Evolutionary conservation across 2,329 filamentous ascomycete species (phyloP).

Genomic region (Aspergillus aculeatinus): DNA sequence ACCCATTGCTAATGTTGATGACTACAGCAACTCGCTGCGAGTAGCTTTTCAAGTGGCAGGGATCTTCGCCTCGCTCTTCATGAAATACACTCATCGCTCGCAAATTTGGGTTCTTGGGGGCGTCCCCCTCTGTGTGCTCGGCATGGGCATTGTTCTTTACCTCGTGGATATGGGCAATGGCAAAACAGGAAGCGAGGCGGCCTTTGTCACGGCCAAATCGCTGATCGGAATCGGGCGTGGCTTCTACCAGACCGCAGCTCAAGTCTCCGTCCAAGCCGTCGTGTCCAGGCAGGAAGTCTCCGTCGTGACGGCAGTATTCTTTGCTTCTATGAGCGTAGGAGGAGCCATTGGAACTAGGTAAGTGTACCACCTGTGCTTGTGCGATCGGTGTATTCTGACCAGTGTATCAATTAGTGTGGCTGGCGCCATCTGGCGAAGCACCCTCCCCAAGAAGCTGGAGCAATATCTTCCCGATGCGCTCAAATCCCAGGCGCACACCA

Average conservation of each 20-base stretch:
- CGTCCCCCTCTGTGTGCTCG: constrained; percentile 37
- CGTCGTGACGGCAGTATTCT: constrained; percentile 39
- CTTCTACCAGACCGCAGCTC: constrained; percentile 35
- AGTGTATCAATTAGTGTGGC: constrained; percentile 23
- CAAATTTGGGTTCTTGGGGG: constrained; percentile 35
- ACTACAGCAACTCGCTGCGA: constrained; percentile 29
- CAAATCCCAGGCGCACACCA: constrained; percentile 18
- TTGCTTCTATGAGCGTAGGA: constrained; percentile 35
- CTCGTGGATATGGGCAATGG: constrained; percentile 25
- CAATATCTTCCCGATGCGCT: constrained; percentile 21
- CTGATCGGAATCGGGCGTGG: constrained; percentile 37
- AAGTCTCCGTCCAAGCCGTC: constrained; percentile 39
- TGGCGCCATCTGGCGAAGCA: constrained; percentile 40
- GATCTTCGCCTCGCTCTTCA: constrained; percentile 35
- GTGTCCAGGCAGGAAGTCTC: constrained; percentile 37
- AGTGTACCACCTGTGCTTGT: background rate
- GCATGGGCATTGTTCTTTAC: constrained; percentile 32
- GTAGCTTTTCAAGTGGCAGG: constrained; percentile 41
- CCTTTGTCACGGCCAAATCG: constrained; percentile 37
- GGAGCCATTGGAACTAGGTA: constrained; percentile 36
- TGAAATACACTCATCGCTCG: constrained; percentile 40
- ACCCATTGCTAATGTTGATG: background rate
- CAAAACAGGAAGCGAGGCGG: constrained; percentile 31
- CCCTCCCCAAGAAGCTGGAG: constrained; percentile 19
- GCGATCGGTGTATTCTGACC: background rate